These are phyloP conservation scores for Akanthomyces lecanii DNA, from an alignment of 2,329 filamentous ascomycete species.

Conservation along the genomic window DNA sequence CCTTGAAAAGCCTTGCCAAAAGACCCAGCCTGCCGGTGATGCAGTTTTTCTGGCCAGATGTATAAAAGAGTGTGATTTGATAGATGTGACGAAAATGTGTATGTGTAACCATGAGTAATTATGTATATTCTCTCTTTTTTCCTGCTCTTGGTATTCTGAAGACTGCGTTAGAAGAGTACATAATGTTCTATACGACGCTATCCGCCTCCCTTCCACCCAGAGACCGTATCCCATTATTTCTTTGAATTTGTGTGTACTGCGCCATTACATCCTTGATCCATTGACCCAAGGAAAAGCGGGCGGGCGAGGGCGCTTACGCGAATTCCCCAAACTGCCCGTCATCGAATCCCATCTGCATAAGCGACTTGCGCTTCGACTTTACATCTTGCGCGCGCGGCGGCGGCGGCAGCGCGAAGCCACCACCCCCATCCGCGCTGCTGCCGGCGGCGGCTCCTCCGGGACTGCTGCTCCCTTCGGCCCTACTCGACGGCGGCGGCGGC, in stretches of 20 bases:
- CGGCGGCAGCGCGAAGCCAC: constrained; percentile 55
- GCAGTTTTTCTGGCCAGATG: constrained; percentile 24
- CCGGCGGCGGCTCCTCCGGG: constrained; percentile 20
- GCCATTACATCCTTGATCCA: not conserved
- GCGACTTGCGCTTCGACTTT: constrained; percentile 55
- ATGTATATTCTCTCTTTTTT: not conserved
- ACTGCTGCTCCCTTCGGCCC: constrained; percentile 19
- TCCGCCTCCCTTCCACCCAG: too few species aligned
- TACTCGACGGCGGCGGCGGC: constrained; percentile 40
- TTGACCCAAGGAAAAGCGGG: too few species aligned
- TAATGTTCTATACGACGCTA: not conserved
- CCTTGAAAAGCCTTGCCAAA: not conserved
- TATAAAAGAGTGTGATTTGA: constrained; percentile 9
- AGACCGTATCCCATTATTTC: not conserved
- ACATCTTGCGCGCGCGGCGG: constrained; percentile 60
- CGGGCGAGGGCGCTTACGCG: constrained; percentile 34
- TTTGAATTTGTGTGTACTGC: not conserved
- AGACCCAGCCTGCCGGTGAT: constrained; percentile 27
- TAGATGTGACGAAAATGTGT: not conserved
- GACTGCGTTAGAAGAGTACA: not conserved
- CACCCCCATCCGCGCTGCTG: constrained; percentile 29
- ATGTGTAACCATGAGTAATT: not conserved
- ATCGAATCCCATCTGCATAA: constrained; percentile 72
- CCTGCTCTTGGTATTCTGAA: not conserved
- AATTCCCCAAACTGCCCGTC: constrained; percentile 89